Percentiles rank a stretch among this genome's conserved stretches.
phyloP scores from a whole-genome alignment of 768 basidiomycete genomes.

The Nevesoporus exiguus region DNA sequence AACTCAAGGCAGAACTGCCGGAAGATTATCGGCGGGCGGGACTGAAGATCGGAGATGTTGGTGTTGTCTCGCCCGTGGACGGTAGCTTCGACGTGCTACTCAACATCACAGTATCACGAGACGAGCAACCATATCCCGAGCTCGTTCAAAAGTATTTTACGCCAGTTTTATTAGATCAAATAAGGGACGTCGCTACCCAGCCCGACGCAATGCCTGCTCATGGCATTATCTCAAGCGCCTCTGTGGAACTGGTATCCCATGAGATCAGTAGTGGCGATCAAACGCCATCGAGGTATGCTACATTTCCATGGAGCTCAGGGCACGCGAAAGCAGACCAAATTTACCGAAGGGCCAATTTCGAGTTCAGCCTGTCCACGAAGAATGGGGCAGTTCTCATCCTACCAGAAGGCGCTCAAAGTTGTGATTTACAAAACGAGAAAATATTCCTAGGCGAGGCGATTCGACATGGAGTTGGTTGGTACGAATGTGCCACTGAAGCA shows the following conservation, averaged over 20 bases:
- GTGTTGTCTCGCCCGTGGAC: background rate
- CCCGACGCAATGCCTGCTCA: background rate
- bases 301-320: background rate
- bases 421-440: background rate
- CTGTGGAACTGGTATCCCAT: background rate
- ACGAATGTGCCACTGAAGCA: background rate
- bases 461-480: background rate
- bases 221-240: background rate
- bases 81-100: background rate
- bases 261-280: background rate
- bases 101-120: background rate
- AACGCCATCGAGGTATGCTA: background rate
- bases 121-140: background rate
- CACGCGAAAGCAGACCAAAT: background rate
- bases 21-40: background rate
- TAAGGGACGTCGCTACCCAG: background rate
- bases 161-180: background rate
- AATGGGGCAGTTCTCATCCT: background rate
- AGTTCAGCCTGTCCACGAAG: background rate
- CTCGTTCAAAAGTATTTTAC: background rate
- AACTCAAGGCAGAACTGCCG: background rate
- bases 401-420: background rate
- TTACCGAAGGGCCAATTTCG: background rate
- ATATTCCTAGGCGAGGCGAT: background rate
- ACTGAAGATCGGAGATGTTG: background rate